Evolutionary conservation across 768 basidiomycete genomes (phyloP).

Genomic region (Tulasnella sp.): DNA sequence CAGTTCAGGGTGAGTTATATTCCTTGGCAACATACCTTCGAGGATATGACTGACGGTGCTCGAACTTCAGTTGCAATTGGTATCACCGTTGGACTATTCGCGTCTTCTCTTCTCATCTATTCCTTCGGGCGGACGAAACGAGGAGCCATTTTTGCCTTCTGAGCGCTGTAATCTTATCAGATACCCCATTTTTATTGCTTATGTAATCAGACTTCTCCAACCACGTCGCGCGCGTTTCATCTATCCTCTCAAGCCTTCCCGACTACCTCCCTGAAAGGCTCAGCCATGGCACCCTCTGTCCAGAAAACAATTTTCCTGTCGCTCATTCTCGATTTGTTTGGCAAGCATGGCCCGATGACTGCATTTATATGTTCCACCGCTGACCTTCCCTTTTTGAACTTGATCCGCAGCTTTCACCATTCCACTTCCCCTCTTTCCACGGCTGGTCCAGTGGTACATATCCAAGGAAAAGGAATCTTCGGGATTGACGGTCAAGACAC

Average conservation of each 20-base stretch:
- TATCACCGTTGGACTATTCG: constrained; percentile 84
- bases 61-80: constrained; percentile 63
- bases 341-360: constrained; percentile 40
- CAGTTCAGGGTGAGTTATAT: constrained; percentile 63
- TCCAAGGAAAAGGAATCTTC: constrained; percentile 70
- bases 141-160: constrained; percentile 83
- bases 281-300: constrained; percentile 40
- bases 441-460: constrained; percentile 92
- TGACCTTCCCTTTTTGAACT: constrained; percentile 20
- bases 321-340: constrained; percentile 81
- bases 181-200: neutral
- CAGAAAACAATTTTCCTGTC: constrained; percentile 86
- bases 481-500: constrained; percentile 69
- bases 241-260: neutral
- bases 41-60: neutral
- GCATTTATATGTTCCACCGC: neutral
- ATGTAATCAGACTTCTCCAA: constrained; percentile 25
- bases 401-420: constrained; percentile 73
- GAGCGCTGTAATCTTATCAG: constrained; percentile 31
- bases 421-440: constrained; percentile 94
- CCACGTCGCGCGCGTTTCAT: constrained; percentile 8
- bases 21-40: neutral
- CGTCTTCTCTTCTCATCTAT: constrained; percentile 82
- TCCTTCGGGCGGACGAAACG: constrained; percentile 81
- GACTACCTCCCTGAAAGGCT: neutral